phyloP scores from a whole-genome alignment of 2,329 filamentous ascomycete species.

The Thermothelomyces thermophilus region DNA sequence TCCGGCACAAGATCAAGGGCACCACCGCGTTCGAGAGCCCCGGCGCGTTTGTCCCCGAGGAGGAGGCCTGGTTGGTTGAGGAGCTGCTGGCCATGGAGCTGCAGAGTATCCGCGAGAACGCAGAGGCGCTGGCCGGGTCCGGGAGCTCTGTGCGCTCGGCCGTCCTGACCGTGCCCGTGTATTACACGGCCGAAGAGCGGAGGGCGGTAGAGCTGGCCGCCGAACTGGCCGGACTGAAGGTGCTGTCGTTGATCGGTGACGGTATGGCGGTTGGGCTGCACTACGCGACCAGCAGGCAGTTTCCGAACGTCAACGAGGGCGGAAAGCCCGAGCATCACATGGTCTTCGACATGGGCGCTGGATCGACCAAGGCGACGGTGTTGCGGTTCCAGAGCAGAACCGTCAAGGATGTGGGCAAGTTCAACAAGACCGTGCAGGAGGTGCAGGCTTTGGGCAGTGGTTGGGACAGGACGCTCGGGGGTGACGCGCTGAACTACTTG shows the following conservation, averaged over 20 bases:
- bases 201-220: slow-evolving; percentile 78
- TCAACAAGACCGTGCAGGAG: slow-evolving; percentile 95
- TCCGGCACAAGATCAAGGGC: slow-evolving; percentile 51
- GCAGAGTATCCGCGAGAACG: slow-evolving; percentile 83
- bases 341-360: slow-evolving; percentile 96
- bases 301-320: slow-evolving; percentile 75
- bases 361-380: slow-evolving; percentile 84
- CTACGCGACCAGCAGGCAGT: slow-evolving; percentile 86
- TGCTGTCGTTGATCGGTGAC: slow-evolving; percentile 80
- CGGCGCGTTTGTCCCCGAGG: slow-evolving; percentile 50
- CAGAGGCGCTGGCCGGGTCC: slow-evolving; percentile 73
- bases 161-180: slow-evolving; percentile 84
- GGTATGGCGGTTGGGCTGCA: slow-evolving; percentile 89
- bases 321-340: slow-evolving; percentile 86
- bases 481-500: slow-evolving; percentile 79
- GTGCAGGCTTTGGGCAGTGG: slow-evolving; percentile 80
- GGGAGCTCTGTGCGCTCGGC: slow-evolving; percentile 68
- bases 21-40: slow-evolving; percentile 80
- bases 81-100: slow-evolving; percentile 95
- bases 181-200: slow-evolving; percentile 87
- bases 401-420: slow-evolving; percentile 86
- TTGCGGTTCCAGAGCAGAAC: slow-evolving; percentile 81
- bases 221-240: slow-evolving; percentile 78
- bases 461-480: slow-evolving; percentile 86
- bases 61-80: slow-evolving; percentile 72